Base-by-base conservation (phyloP, 2,329 filamentous ascomycete genomes). In the Phialemonium atrogriseum region DNA sequence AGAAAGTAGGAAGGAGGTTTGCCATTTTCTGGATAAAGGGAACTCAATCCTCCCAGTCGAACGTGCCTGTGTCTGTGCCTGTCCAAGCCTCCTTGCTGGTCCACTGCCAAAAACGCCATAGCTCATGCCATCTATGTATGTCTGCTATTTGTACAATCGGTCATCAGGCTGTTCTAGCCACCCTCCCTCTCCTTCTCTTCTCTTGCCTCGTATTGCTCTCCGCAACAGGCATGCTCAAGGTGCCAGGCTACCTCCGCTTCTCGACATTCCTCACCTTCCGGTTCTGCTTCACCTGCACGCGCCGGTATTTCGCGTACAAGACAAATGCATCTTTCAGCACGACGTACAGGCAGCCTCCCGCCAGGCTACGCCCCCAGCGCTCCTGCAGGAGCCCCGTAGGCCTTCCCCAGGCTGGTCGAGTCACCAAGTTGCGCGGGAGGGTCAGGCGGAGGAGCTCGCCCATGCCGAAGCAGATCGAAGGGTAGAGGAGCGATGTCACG, bases 341-440 rank as follows among this genome's bases (percentile, higher is more conserved):
- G 11, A 96, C 79, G 47, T 89, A 94, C 13, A 94, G 59, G 51
- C 85, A 91, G 0, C 91, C 91, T 2, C 91, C 91, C 1, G 91
- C 70, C 3, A 98, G 65, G 48, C 84, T 95, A 34, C 91, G 70
- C 1, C 87, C 91, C 86, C 91, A 96, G 36, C 80, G 77, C 44
- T 83, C 75, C 49, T 91, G 84, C 19, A 98, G 55, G 16, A 96
- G 64, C 0, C 83, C 80, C 0, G 73, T 73, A 1, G 41, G 41
- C 12, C 46, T 37, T 8, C 49, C 40, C 4, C 18, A 15, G 5
- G 44, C 15, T 2, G 64, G 55, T 7, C 59, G 56, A 0, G 61
- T 59, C 8, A 80, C 77, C 77, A 83, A 87, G 4, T 73, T 60
- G 21, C 61, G 61, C 0, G 89, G 89, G 1, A 94, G 62, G 0